Evolutionary conservation across 768 basidiomycete genomes (phyloP).

Genomic region (Terana coerulea): DNA sequence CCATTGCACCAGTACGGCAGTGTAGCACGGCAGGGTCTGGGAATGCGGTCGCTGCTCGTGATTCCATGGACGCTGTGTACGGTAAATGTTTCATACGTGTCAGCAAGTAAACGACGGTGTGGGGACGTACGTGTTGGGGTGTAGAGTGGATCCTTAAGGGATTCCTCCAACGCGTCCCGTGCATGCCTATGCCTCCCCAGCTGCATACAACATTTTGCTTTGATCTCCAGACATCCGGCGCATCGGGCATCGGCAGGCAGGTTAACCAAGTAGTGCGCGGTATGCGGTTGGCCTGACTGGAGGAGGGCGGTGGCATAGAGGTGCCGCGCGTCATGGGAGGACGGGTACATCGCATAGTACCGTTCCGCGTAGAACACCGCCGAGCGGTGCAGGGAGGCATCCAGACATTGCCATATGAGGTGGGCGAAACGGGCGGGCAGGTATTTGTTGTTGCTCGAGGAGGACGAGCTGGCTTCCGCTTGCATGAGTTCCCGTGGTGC

Average conservation of each 20-base stretch:
- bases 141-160: slow-evolving; percentile 49
- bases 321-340: slow-evolving; percentile 79
- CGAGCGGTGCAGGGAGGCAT: slow-evolving; percentile 71
- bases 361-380: slow-evolving; percentile 90
- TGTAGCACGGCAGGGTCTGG: slow-evolving; percentile 71
- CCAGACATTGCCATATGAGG: slow-evolving; percentile 81
- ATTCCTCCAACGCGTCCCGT: slow-evolving; percentile 63
- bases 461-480: slow-evolving; percentile 43
- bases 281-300: slow-evolving; percentile 65
- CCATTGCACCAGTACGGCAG: slow-evolving; percentile 74
- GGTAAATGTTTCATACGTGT: neutral
- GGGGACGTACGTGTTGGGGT: slow-evolving; percentile 53
- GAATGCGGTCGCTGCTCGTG: slow-evolving; percentile 52
- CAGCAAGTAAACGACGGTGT: neutral
- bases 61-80: slow-evolving; percentile 49
- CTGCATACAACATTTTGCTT: slow-evolving; percentile 67
- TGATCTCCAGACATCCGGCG: slow-evolving; percentile 74
- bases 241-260: slow-evolving; percentile 58
- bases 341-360: slow-evolving; percentile 66
- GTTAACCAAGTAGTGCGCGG: slow-evolving; percentile 70
- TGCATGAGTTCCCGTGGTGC: slow-evolving; percentile 42
- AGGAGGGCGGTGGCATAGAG: slow-evolving; percentile 79
- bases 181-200: slow-evolving; percentile 79
- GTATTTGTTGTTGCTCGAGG: slow-evolving; percentile 50
- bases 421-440: slow-evolving; percentile 67